These are phyloP conservation scores for Penicillium odoratum DNA, from an alignment of 495 filamentous ascomycete genomes.

Conservation along the genomic window DNA sequence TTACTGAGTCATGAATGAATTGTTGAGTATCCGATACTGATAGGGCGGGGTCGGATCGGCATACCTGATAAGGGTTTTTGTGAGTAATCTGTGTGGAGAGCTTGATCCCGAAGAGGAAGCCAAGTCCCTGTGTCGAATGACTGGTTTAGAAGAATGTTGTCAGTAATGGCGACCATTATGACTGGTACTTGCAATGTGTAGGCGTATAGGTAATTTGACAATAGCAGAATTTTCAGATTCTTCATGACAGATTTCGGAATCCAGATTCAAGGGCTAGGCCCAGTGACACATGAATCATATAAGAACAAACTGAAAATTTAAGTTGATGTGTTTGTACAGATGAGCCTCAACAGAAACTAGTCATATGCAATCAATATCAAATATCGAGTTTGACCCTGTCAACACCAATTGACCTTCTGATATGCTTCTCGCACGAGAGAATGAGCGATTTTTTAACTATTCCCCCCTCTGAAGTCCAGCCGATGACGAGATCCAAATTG, in stretches of 20 bases:
- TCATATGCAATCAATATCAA: neutral
- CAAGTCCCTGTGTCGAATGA: constrained; percentile 14
- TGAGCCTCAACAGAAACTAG: neutral
- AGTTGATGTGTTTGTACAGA: neutral
- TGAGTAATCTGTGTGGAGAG: constrained; percentile 23
- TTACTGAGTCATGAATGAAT: neutral
- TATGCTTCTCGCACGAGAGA: neutral
- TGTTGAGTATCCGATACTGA: constrained; percentile 1
- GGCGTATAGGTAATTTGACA: too few relatives aligned
- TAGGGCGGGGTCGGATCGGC: constrained; percentile 16
- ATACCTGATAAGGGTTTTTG: constrained; percentile 23
- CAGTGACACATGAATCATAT: too few relatives aligned
- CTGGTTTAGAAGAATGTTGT: too few relatives aligned
- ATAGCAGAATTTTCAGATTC: too few relatives aligned
- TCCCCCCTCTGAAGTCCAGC: neutral
- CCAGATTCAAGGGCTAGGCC: too few relatives aligned
- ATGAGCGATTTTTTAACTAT: neutral
- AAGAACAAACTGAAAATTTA: neutral
- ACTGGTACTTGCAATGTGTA: too few relatives aligned
- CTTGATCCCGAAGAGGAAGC: constrained; percentile 16
- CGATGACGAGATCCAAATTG: neutral
- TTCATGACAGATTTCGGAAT: too few relatives aligned
- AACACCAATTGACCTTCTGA: neutral
- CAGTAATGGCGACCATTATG: too few relatives aligned
- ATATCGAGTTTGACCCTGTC: neutral